Base-by-base conservation (phyloP, 2,329 filamentous ascomycete species). In the Colletotrichum sp. region DNA sequence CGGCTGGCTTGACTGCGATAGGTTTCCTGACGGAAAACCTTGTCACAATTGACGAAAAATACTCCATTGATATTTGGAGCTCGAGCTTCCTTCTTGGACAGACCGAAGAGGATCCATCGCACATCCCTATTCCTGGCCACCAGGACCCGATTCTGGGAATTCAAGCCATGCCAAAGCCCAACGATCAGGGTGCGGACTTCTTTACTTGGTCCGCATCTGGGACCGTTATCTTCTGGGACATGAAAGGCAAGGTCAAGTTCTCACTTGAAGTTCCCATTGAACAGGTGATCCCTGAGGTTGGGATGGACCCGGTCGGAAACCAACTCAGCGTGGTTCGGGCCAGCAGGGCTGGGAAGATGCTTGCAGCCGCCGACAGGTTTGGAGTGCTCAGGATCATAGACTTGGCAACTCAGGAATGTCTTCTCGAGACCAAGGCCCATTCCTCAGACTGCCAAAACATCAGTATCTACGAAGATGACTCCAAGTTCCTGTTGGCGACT, bases 191-290 rank as follows among this genome's bases (percentile, higher is more conserved):
- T 26, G 93, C 95, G 1, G 90, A 93, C 10, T 98, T 98, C 81
- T 93, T 96, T 78, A 98, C 96, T 0, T 99, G 96, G 95, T 96
- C 96, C 3, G 91, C 90, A 26, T 92, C 93, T 67, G 97, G 97
- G 7, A 92, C 90, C 18, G 90, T 98, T 66, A 91, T 95, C 28
- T 94, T 98, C 79, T 99, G 97, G 97, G 91, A 92, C 79, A 83
- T 92, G 16, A 89, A 95, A 64, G 97, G 96, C 26, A 89, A 88
- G 68, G 91, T 93, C 76, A 92, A 91, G 78, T 88, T 89, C 18
- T 91, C 91, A 3, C 86, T 95, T 43, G 86, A 90, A 55, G 89
- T 97, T 14, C 89, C 92, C 6, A 85, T 98, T 7, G 95, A 97
- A 74, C 91, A 94, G 76, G 81, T 84, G 18, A 84, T 86, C 32